Conservation (phyloP, 495 filamentous ascomycete genomes). For the Daldinia childiae region DNA sequence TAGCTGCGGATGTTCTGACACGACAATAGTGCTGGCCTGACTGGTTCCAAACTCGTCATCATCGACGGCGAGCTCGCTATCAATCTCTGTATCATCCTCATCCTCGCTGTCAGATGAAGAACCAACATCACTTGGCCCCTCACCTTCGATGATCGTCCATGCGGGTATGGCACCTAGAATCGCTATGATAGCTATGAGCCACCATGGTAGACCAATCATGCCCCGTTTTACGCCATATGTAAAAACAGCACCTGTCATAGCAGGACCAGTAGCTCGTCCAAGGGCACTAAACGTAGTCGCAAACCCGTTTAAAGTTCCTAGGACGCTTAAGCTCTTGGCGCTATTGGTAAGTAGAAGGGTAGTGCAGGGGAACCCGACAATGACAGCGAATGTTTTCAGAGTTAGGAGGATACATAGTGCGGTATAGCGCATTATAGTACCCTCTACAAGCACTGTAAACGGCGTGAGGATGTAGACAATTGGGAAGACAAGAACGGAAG, state of each 20-base stretch:
- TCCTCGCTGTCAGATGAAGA: constrained; percentile 50
- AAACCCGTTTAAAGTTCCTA: constrained; percentile 91
- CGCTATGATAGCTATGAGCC: constrained; percentile 70
- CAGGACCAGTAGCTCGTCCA: constrained; percentile 80
- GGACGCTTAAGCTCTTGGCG: constrained; percentile 73
- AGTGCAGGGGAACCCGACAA: constrained; percentile 85
- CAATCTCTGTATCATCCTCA: constrained; percentile 46
- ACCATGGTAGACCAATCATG: constrained; percentile 82
- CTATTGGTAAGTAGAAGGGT: constrained; percentile 94
- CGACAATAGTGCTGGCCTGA: constrained; percentile 10
- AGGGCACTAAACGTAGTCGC: constrained; percentile 81
- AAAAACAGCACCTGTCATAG: constrained; percentile 70
- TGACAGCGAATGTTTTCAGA: constrained; percentile 72
- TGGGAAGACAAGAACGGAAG: constrained; percentile 68
- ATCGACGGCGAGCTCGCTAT: constrained; percentile 8
- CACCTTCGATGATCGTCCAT: constrained; percentile 77
- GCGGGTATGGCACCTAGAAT: constrained; percentile 70
- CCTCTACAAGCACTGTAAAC: constrained; percentile 71
- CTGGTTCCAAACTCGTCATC: constrained; percentile 17
- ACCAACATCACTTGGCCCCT: constrained; percentile 66
- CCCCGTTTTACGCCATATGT: constrained; percentile 74
- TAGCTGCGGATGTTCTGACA: constrained; percentile 3
- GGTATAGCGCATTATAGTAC: constrained; percentile 51
- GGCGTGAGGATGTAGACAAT: constrained; percentile 77
- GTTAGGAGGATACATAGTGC: constrained; percentile 68